Percentiles rank a stretch among this genome's conserved stretches.
These are phyloP conservation scores for Daedalea quercina DNA, from an alignment of 768 basidiomycete genomes.

Conservation along the genomic window DNA sequence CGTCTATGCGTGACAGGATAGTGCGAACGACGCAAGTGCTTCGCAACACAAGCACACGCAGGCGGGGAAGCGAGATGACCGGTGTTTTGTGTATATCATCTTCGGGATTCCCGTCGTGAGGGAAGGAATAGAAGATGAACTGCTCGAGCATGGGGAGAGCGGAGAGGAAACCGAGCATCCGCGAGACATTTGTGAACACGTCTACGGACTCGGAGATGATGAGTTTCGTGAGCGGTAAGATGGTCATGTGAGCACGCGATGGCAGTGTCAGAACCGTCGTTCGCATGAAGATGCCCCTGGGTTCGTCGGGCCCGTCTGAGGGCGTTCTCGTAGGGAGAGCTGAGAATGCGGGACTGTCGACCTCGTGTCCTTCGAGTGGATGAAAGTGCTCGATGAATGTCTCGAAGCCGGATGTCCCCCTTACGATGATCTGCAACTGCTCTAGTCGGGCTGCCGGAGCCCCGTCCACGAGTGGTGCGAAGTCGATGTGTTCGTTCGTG, in stretches of 20 bases:
- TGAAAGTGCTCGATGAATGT: background rate
- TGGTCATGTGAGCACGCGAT: conserved; percentile 31
- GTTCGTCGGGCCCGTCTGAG: conserved; percentile 2
- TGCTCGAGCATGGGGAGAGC: conserved; percentile 56
- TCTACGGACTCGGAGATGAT: conserved; percentile 45
- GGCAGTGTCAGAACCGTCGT: conserved; percentile 47
- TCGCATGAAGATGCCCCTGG: conserved; percentile 32
- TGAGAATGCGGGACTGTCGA: background rate
- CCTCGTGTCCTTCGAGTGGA: background rate
- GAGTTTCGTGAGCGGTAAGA: conserved; percentile 51
- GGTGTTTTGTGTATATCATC: conserved; percentile 17
- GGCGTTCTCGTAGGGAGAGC: background rate
- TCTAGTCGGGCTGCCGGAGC: background rate
- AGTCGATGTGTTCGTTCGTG: background rate
- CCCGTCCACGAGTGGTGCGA: background rate
- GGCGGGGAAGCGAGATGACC: conserved; percentile 46
- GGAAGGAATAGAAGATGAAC: conserved; percentile 50
- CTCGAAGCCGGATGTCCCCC: conserved; percentile 4
- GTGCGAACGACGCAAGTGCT: conserved; percentile 57
- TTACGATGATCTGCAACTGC: background rate
- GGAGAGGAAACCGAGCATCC: conserved; percentile 53
- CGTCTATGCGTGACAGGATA: conserved; percentile 56
- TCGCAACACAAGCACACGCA: conserved; percentile 51
- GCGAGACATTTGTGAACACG: conserved; percentile 36
- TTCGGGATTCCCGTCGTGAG: conserved; percentile 34